Conservation (phyloP, 2,329 filamentous ascomycete species). For the Sclerotinia glacialis region DNA sequence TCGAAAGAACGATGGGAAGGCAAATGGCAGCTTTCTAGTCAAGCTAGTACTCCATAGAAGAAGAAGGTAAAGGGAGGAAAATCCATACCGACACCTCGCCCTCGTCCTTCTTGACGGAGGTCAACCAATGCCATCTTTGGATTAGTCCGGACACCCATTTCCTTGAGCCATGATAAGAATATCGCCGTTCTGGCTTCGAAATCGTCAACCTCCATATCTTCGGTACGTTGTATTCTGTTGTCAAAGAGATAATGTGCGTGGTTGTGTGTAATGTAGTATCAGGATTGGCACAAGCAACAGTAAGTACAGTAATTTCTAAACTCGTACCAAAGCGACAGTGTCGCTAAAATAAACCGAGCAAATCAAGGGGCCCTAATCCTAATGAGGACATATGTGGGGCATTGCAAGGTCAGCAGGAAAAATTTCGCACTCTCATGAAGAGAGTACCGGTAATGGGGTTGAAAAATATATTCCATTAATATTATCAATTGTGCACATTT, state of each 20-base stretch:
- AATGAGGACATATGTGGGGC: slow-evolving; percentile 15
- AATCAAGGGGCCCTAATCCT: slow-evolving; percentile 20
- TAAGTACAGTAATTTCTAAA: slow-evolving; percentile 18
- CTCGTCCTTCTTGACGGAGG: slow-evolving; percentile 53
- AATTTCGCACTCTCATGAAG: slow-evolving; percentile 20
- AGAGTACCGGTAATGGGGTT: not conserved
- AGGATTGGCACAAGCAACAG: slow-evolving; percentile 2
- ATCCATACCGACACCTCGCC: slow-evolving; percentile 61
- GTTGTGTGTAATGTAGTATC: slow-evolving; percentile 17
- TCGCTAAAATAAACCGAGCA: slow-evolving; percentile 23
- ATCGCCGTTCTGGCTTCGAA: slow-evolving; percentile 48
- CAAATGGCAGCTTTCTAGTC: slow-evolving; percentile 10
- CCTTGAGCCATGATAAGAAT: slow-evolving; percentile 58
- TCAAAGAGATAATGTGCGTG: not conserved
- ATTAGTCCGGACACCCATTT: slow-evolving; percentile 53
- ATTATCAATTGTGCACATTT: slow-evolving; percentile 11
- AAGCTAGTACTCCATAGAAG: slow-evolving; percentile 46
- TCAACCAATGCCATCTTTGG: slow-evolving; percentile 58
- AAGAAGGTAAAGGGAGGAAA: slow-evolving; percentile 12
- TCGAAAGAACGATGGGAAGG: not conserved
- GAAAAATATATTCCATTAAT: not conserved
- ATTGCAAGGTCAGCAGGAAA: slow-evolving; percentile 16
- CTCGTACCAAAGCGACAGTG: slow-evolving; percentile 15
- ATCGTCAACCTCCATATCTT: slow-evolving; percentile 36
- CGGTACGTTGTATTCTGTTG: not conserved